Conservation (phyloP, 179 eudicot genomes). For the Silene noctiflora region DNA sequence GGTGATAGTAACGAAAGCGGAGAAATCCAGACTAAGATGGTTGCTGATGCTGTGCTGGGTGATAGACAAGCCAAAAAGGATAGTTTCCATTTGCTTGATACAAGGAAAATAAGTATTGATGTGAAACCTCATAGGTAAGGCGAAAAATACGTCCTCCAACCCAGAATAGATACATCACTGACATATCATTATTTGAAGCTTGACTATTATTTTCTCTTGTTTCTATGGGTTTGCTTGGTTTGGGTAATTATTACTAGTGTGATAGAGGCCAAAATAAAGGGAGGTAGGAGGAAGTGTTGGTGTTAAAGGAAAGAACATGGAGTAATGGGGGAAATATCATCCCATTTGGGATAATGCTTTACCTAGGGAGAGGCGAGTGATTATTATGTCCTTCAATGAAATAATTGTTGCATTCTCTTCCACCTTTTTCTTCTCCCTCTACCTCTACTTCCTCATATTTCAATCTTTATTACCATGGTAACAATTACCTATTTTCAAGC, state of each 20-base stretch:
- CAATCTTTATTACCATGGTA: too few species aligned
- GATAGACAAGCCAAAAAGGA: conserved; percentile 22
- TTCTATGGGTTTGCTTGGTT: background rate
- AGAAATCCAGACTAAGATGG: conserved; percentile 16
- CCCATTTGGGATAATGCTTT: too few species aligned
- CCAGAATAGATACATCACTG: background rate
- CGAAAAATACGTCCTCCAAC: background rate
- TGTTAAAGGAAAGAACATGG: background rate
- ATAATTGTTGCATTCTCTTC: too few species aligned
- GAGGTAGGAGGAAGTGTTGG: too few species aligned
- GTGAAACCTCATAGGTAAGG: conserved; percentile 34
- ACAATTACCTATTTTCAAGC: too few species aligned
- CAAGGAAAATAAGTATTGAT: conserved; percentile 23
- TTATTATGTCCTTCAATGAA: too few species aligned
- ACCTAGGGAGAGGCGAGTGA: too few species aligned
- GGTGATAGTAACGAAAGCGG: background rate
- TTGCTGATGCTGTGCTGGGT: conserved; percentile 8
- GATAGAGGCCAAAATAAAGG: too few species aligned
- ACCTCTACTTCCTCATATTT: too few species aligned
- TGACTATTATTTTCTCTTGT: background rate
- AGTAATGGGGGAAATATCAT: too few species aligned
- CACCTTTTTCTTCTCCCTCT: too few species aligned
- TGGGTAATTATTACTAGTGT: background rate
- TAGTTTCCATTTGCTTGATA: conserved; percentile 15
- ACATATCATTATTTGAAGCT: too few species aligned